Evolutionary conservation across 2,329 filamentous ascomycete genomes (phyloP).

Genomic region (Dothistroma septosporum): DNA sequence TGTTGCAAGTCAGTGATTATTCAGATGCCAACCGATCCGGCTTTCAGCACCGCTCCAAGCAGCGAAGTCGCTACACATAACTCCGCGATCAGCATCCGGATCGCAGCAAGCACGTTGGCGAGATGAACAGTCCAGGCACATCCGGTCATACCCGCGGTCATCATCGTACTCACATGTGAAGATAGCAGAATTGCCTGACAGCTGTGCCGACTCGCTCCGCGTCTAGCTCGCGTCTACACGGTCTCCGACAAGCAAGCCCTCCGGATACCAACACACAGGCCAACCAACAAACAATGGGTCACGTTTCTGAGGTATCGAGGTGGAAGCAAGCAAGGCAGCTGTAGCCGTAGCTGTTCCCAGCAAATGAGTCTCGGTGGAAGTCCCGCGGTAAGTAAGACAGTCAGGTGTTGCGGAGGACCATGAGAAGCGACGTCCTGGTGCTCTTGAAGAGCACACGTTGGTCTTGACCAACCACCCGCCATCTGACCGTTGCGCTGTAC

Average conservation of each 20-base stretch:
- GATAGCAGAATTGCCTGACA: not conserved
- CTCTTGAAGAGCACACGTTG: not conserved
- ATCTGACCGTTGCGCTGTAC: conserved; percentile 5
- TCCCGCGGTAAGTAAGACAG: conserved; percentile 5
- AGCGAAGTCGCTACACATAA: not conserved
- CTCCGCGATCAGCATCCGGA: not conserved
- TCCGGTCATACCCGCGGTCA: not conserved
- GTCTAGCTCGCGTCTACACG: not conserved
- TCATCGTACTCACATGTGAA: not conserved
- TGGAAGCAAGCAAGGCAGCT: not conserved
- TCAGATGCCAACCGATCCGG: not conserved
- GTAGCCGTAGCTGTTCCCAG: not conserved
- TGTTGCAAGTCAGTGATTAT: not conserved
- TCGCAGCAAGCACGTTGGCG: not conserved
- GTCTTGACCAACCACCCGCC: not conserved
- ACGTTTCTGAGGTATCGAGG: not conserved
- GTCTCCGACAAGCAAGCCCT: not conserved
- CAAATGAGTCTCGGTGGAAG: not conserved
- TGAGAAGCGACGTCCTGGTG: not conserved
- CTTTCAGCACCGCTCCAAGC: not conserved
- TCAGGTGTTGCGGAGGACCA: not conserved
- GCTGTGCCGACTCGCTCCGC: not conserved
- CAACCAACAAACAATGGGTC: conserved; percentile 1
- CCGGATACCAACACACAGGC: not conserved
- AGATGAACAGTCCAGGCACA: not conserved